Conservation (phyloP, 352 stramenopile species). For the Peronospora farinosa region DNA sequence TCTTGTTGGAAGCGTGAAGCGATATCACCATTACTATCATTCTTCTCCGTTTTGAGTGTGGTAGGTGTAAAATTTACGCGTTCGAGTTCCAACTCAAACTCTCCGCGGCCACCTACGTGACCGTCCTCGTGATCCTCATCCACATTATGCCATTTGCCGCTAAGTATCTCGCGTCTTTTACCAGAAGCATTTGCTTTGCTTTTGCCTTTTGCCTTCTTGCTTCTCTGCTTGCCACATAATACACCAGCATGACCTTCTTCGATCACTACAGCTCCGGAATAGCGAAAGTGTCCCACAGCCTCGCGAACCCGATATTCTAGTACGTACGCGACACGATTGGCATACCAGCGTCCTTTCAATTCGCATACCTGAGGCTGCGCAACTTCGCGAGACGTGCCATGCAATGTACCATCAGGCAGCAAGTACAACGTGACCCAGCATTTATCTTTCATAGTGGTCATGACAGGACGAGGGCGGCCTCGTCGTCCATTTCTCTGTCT, state of each 20-base stretch:
- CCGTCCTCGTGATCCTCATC: slow-evolving; percentile 42
- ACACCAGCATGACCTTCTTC: slow-evolving; percentile 7
- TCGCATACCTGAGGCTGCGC: slow-evolving; percentile 52
- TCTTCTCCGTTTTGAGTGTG: slow-evolving; percentile 13
- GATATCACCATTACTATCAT: slow-evolving; percentile 4
- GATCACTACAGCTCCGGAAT: slow-evolving; percentile 43
- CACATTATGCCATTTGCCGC: slow-evolving; percentile 57
- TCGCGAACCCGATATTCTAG: slow-evolving; percentile 62
- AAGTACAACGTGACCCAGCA: slow-evolving; percentile 66
- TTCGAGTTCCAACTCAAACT: slow-evolving; percentile 49
- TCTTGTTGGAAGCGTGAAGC: slow-evolving; percentile 3
- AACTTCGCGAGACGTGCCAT: slow-evolving; percentile 51
- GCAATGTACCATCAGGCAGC: slow-evolving; percentile 40
- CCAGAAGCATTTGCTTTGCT: slow-evolving; percentile 5
- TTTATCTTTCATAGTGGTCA: slow-evolving; percentile 35
- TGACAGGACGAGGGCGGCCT: slow-evolving; percentile 6
- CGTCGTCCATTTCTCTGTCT: slow-evolving; percentile 16
- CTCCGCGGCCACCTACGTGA: slow-evolving; percentile 48
- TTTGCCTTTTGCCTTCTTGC: slow-evolving; percentile 1
- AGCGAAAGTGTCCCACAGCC: slow-evolving; percentile 55
- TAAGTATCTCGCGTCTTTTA: slow-evolving; percentile 27
- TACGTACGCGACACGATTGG: slow-evolving; percentile 47
- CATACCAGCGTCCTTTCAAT: slow-evolving; percentile 46
- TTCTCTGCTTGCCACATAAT: slow-evolving; percentile 3
- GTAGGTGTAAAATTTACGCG: slow-evolving; percentile 25